Evolutionary conservation across 176 grass and related monocot genomes (phyloP), one percentile per base, ranked within the genome.

Genomic region (Neostapfia colusana): DNA sequence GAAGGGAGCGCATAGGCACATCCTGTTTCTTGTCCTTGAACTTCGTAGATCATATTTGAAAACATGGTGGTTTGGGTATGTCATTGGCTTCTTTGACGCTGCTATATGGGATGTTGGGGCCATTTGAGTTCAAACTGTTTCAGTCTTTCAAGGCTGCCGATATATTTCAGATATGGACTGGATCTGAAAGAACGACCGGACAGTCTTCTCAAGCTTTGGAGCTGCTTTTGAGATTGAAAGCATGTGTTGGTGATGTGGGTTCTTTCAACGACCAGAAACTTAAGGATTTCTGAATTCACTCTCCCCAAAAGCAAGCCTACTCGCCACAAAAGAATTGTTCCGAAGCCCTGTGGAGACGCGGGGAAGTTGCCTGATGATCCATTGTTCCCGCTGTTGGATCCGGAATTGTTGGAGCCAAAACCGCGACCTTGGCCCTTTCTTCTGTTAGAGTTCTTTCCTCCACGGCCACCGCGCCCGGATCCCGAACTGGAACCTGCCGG

Each of bases 151-250:
- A 70, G 66, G 21, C 48, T 46, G 6, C 41, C 23, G 8, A n/a
- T n/a, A n/a, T n/a, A 69, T 69, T 69, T 42, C 42, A 49, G 67
- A 70, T 48, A 70, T 70, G 67, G 67, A 70, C 8, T 49, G 43
- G 48, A 49, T 36, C 15, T 45, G 53, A 26, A 23, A 31, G 21
- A 66, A 78, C 6, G 18, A 65, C 75, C 75, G 53, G 24, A 65
- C 62, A 53, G 66, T 54, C 35, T 37, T 78, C 45, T 77, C 31
- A 8, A 77, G 75, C n/a, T 65, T 17, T 1, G 45, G 75, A 0
- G 61, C 1, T 8, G 75, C 45, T n/a, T 53, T 26, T 50, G 3
- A 28, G 45, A 14, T 9, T 38, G 31, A n/a, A 77, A 77, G 31
- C 46, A 26, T 16, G 53, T 66, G 61, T 51, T 65, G 20, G 75